Evolutionary conservation across 108 stramenopile genomes (phyloP).

Genomic region (Chaetoceros tenuissimus): DNA sequence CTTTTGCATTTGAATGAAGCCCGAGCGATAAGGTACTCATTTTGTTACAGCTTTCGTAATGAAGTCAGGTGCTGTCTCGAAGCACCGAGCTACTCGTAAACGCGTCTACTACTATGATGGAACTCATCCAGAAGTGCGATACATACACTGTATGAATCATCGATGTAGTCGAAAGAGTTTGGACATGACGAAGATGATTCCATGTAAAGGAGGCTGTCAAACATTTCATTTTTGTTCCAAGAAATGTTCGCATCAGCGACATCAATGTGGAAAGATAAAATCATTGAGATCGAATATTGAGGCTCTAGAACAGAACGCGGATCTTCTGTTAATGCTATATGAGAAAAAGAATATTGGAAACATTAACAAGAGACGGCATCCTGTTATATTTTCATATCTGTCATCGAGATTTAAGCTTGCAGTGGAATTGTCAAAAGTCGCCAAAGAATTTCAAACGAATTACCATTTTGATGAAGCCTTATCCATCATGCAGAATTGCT

Average conservation of each 20-base stretch:
- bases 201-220: neutral
- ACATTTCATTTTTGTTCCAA: neutral
- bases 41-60: no score
- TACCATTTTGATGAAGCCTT: neutral
- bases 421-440: neutral
- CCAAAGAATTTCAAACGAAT: neutral
- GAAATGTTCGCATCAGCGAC: neutral
- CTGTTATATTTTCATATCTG: neutral
- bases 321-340: neutral
- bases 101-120: neutral
- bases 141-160: neutral
- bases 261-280: neutral
- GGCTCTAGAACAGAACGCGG: neutral
- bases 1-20: no score
- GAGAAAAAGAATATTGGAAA: neutral
- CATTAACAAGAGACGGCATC: neutral
- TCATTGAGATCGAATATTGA: neutral
- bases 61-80: no score
- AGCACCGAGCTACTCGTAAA: no score
- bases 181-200: neutral
- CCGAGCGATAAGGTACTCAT: no score
- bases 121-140: neutral
- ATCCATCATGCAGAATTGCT: neutral
- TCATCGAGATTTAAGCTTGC: neutral
- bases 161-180: neutral